phyloP scores from a whole-genome alignment of 352 stramenopile genomes.

The Thalassiosira livingstoniorum region DNA sequence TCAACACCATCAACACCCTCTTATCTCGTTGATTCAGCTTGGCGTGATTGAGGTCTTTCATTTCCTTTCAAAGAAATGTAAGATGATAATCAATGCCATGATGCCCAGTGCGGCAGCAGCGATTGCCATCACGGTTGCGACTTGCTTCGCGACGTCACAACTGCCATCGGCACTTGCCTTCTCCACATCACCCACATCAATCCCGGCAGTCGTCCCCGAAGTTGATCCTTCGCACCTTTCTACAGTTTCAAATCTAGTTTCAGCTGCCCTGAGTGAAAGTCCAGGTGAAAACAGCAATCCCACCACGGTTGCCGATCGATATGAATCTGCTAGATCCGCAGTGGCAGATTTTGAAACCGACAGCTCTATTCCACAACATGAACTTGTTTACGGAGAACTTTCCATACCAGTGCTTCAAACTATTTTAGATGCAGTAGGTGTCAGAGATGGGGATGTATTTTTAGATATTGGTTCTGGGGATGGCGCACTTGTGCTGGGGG shows the following conservation, averaged over 20 bases:
- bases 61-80: too few species aligned
- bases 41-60: too few species aligned
- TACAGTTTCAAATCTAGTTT: constrained; percentile 21
- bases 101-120: too few species aligned
- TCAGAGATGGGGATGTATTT: constrained; percentile 48
- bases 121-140: too few species aligned
- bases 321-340: constrained; percentile 27
- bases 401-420: constrained; percentile 34
- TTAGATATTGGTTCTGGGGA: constrained; percentile 56
- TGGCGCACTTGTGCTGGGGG: constrained; percentile 48
- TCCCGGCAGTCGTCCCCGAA: constrained; percentile 18
- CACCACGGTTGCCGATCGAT: constrained; percentile 16
- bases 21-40: too few species aligned
- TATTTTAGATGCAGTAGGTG: constrained; percentile 55
- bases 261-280: constrained; percentile 22
- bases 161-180: too few species aligned
- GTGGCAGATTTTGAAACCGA: not conserved
- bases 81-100: too few species aligned
- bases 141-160: too few species aligned
- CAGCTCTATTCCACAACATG: constrained; percentile 20
- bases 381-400: constrained; percentile 59
- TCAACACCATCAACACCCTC: too few species aligned
- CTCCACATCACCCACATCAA: constrained; percentile 13
- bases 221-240: constrained; percentile 14
- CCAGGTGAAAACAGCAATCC: too few species aligned